phyloP scores from a whole-genome alignment of 768 basidiomycete genomes.

The Boletus rubescentipes region DNA sequence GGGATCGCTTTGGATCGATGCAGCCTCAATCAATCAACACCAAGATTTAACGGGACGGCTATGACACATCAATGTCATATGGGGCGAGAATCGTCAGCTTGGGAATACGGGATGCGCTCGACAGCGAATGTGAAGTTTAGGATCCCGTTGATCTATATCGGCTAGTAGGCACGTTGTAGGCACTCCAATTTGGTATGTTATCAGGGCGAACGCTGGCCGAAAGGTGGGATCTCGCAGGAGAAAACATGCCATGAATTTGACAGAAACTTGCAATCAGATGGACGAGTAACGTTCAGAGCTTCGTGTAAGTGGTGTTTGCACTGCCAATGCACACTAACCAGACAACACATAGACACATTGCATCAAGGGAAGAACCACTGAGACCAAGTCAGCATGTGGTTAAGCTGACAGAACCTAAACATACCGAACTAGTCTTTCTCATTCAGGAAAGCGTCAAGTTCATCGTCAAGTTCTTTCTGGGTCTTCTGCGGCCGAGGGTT shows the following conservation, averaged over 20 bases:
- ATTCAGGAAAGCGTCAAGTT: slow-evolving; percentile 76
- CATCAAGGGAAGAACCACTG: neutral
- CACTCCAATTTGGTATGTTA: neutral
- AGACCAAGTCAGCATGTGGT: slow-evolving; percentile 2
- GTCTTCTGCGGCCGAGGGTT: slow-evolving; percentile 50
- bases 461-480: slow-evolving; percentile 78
- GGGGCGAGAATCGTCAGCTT: too few species aligned
- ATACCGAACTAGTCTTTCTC: slow-evolving; percentile 38
- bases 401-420: neutral
- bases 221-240: neutral
- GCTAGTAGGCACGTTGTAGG: neutral
- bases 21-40: neutral
- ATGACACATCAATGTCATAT: too few species aligned
- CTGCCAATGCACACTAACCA: slow-evolving; percentile 3
- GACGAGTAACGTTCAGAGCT: neutral
- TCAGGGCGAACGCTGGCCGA: neutral
- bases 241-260: neutral
- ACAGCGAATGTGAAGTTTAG: neutral
- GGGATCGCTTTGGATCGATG: neutral
- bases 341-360: neutral
- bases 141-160: neutral
- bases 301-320: slow-evolving; percentile 14
- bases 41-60: neutral
- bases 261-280: neutral
- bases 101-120: neutral